Conservation (phyloP, 257 asterid species). For the Primulina huaijiensis region DNA sequence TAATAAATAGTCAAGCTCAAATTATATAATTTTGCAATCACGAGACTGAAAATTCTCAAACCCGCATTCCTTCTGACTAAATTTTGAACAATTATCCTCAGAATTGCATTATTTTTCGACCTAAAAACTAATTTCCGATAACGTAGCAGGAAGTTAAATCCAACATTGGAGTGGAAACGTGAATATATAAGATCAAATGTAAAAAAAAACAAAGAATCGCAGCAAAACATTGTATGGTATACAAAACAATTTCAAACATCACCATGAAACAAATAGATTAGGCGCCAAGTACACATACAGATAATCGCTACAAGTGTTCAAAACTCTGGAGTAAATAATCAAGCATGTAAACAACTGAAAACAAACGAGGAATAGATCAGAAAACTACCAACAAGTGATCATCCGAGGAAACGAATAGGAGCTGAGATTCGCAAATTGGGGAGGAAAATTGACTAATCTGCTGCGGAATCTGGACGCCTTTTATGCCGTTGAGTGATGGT, state of each 20-base stretch:
- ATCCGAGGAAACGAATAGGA: not conserved
- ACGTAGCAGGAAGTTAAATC: not conserved
- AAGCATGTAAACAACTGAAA: slow-evolving; percentile 5
- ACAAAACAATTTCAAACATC: not conserved
- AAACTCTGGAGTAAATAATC: slow-evolving; percentile 1
- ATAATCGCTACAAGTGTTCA: slow-evolving; percentile 12
- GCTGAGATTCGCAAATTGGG: not conserved
- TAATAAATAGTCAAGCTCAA: slow-evolving; percentile 18
- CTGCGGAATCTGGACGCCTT: slow-evolving; percentile 25
- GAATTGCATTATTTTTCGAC: not conserved
- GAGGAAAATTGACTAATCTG: slow-evolving; percentile 12
- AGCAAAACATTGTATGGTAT: too few species aligned
- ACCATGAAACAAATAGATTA: not conserved
- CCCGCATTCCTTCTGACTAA: not conserved
- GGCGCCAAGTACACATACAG: not conserved
- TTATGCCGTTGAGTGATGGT: slow-evolving; percentile 30
- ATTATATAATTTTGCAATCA: slow-evolving; percentile 3
- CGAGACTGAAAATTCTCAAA: slow-evolving; percentile 4
- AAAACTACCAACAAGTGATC: slow-evolving; percentile 20
- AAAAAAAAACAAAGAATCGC: not conserved
- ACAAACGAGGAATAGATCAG: slow-evolving; percentile 23
- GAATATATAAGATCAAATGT: not conserved
- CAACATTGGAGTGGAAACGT: not conserved
- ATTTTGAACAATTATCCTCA: not conserved
- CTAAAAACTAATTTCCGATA: not conserved